Conservation (phyloP, 176 grass and related monocot species). For the Oryza glumipatula region DNA sequence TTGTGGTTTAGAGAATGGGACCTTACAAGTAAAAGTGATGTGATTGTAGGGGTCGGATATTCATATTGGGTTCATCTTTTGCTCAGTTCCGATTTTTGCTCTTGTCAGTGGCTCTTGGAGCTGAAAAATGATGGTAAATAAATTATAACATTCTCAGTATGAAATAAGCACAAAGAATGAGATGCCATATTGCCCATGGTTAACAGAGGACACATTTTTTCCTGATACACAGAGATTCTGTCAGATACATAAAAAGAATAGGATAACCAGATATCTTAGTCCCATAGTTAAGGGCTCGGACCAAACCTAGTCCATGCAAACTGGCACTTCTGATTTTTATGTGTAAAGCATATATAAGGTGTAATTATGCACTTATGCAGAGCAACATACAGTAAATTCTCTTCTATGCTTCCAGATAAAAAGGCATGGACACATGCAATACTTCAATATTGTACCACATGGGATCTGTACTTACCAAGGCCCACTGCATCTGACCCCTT, state of each 20-base stretch:
- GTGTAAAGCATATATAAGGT: conserved; percentile 11
- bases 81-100: conserved; percentile 32
- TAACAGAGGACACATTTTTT: not conserved
- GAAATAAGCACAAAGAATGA: not conserved
- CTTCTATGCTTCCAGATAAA: conserved; percentile 20
- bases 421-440: conserved; percentile 13
- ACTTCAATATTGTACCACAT: not conserved
- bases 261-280: not conserved
- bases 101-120: conserved; percentile 46
- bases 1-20: conserved; percentile 18
- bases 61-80: not conserved
- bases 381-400: conserved; percentile 38
- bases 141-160: not conserved
- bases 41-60: not conserved
- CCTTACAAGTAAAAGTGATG: conserved; percentile 30
- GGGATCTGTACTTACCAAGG: conserved; percentile 49
- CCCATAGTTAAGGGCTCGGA: conserved; percentile 4
- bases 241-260: not conserved
- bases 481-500: conserved; percentile 64
- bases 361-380: not conserved
- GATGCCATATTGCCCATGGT: not conserved
- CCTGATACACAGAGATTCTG: not conserved
- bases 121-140: conserved; percentile 32
- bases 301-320: conserved; percentile 30
- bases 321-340: conserved; percentile 1